phyloP scores from a whole-genome alignment of 1,284 basidiomycete species.

The Leccinum insigne region DNA sequence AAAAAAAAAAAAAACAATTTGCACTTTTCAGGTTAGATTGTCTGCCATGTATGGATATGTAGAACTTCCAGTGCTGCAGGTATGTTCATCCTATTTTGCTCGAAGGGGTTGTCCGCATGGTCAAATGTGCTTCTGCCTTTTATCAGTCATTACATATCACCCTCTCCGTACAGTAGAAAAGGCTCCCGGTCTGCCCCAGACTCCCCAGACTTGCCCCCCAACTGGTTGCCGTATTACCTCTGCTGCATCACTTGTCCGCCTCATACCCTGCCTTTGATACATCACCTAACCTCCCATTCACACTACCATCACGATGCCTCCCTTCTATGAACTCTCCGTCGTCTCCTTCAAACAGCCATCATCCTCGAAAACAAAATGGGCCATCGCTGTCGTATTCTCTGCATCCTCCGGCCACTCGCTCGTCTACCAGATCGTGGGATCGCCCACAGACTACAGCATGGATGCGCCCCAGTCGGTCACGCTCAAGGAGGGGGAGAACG shows the following conservation, averaged over 20 bases:
- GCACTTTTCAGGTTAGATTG: conserved; percentile 36
- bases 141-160: conserved; percentile 18
- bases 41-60: conserved; percentile 26
- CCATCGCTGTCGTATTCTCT: conserved; percentile 31
- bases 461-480: conserved; percentile 36
- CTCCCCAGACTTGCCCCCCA: conserved; percentile 3
- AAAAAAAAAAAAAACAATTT: conserved; percentile 22
- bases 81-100: conserved; percentile 21
- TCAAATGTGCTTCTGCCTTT: conserved; percentile 18
- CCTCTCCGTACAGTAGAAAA: conserved; percentile 24
- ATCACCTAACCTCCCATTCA: conserved; percentile 4
- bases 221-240: neutral
- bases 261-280: neutral
- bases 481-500: conserved; percentile 30
- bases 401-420: conserved; percentile 30
- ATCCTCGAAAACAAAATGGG: conserved; percentile 25
- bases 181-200: neutral
- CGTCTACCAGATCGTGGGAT: conserved; percentile 33
- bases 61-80: conserved; percentile 6
- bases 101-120: conserved; percentile 27
- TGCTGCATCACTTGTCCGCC: conserved; percentile 1
- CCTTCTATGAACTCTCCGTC: conserved; percentile 33
- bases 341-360: conserved; percentile 28
- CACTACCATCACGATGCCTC: conserved; percentile 24
- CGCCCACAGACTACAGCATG: conserved; percentile 28